Evolutionary conservation across 495 filamentous ascomycete genomes (phyloP), one percentile per base, ranked within the genome.

Genomic region (Rostrohypoxylon terebratum): DNA sequence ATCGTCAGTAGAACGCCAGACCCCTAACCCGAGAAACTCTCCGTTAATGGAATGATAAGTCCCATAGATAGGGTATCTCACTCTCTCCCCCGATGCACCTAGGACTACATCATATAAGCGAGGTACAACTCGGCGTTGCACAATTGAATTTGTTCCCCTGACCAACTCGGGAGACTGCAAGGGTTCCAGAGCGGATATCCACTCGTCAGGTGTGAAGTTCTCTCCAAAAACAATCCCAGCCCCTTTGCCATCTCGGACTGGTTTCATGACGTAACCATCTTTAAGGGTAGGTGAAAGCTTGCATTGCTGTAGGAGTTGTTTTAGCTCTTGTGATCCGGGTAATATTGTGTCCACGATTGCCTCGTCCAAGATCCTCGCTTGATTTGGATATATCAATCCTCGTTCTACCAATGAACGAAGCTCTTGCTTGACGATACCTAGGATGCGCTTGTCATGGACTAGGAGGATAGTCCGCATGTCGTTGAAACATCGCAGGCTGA

Each of bases 401-500:
- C 20, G 55, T n/a, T 11, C 1, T 28, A 59, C 55, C 20, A 59
- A 18, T 20, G 55, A 23, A 3, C 23, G 4, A 3, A 59, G 14
- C 11, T 59, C 55, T 5, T 59, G 34, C 20, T 59, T 59, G 3
- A 59, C 55, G 11, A 59, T 42, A 9, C 13, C 55, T 6, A 59
- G 55, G 10, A 59, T 59, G 20, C 55, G 55, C 20, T 59, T 59
- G 11, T 59, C 55, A 11, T 59, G 55, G 3, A 59, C 21, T 1
- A 59, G 16, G 1, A 59, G 25, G 55, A 59, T 59, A n/a, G 55
- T 40, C 11, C 55, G 34, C 55, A 59, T 59, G 18, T 59, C 55
- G 20, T 59, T 59, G 31, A 59, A 59, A 33, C 55, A 59, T 4
- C 55, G 55, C 9, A 42, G 55, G 7, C 55, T 59, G 5, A 59